Percentiles rank a stretch among this genome's conserved stretches.
Conservation (phyloP, 23 red algal genomes). For the Pyropia haitanensis region DNA sequence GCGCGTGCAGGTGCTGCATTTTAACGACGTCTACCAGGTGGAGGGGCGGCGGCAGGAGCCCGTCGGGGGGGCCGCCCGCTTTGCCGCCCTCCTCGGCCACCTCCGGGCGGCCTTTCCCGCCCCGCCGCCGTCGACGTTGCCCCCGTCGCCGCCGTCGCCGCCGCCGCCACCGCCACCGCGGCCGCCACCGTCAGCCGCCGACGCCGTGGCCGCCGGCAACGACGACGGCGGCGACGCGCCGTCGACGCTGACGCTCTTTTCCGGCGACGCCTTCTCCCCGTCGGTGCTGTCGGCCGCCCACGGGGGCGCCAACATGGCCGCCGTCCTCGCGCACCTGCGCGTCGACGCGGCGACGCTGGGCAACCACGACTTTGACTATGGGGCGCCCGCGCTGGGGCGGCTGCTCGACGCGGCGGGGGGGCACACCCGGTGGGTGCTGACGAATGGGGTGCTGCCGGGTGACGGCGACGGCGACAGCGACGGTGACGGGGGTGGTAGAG, state of each 20-base stretch:
- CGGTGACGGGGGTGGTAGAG: too few species aligned
- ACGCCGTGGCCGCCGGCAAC: neutral
- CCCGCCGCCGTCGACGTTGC: too few species aligned
- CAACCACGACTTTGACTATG: conserved; percentile 5
- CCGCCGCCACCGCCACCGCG: too few species aligned
- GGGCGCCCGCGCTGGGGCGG: neutral
- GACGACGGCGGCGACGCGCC: neutral
- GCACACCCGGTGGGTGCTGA: conserved; percentile 18
- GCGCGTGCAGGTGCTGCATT: neutral
- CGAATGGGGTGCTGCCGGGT: too few species aligned
- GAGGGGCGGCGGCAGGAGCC: conserved; percentile 14
- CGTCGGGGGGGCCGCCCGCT: conserved; percentile 58
- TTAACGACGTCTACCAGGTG: conserved; percentile 65
- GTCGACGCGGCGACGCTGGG: conserved; percentile 43
- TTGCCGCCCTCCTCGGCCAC: conserved; percentile 13
- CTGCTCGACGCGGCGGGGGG: too few species aligned
- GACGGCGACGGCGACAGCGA: too few species aligned
- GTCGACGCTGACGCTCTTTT: conserved; percentile 24
- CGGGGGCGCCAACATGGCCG: conserved; percentile 31
- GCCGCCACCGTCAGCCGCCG: neutral
- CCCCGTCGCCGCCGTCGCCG: too few species aligned
- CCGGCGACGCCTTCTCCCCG: conserved; percentile 47
- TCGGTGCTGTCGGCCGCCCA: conserved; percentile 22
- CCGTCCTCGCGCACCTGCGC: conserved; percentile 23
- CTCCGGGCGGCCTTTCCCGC: neutral